Evolutionary conservation across 208 protist genomes (phyloP).

Genomic region (Trichomonas tenax): DNA sequence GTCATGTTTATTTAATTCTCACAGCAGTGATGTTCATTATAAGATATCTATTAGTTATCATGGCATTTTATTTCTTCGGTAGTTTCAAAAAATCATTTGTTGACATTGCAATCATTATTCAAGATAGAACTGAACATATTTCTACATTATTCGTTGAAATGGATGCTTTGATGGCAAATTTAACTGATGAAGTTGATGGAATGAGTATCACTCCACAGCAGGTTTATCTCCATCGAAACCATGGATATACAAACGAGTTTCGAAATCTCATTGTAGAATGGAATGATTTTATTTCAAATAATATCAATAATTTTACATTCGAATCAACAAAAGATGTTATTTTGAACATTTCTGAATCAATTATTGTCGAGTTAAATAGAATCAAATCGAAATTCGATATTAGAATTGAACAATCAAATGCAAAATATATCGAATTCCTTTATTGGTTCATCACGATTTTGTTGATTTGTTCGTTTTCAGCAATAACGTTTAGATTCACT

Average conservation of each 20-base stretch:
- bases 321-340: not conserved
- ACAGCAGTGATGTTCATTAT: not conserved
- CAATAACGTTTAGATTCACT: not conserved
- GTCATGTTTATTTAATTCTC: not conserved
- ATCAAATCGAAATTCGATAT: not conserved
- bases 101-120: not conserved
- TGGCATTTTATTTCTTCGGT: not conserved
- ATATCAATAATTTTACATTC: not conserved
- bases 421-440: not conserved
- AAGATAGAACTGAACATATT: not conserved
- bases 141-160: not conserved
- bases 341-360: not conserved
- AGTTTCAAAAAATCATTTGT: not conserved
- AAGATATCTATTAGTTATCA: not conserved
- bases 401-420: not conserved
- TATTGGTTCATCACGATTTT: not conserved
- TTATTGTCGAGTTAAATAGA: not conserved
- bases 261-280: not conserved
- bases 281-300: not conserved
- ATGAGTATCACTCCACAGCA: not conserved
- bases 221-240: not conserved
- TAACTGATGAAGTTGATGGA: not conserved
- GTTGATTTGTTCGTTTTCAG: not conserved
- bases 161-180: not conserved
- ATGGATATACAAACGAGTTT: not conserved